Evolutionary conservation across 2,329 filamentous ascomycete genomes (phyloP), one percentile per base, ranked within the genome.

Genomic region (Aspergillus quadricinctus): DNA sequence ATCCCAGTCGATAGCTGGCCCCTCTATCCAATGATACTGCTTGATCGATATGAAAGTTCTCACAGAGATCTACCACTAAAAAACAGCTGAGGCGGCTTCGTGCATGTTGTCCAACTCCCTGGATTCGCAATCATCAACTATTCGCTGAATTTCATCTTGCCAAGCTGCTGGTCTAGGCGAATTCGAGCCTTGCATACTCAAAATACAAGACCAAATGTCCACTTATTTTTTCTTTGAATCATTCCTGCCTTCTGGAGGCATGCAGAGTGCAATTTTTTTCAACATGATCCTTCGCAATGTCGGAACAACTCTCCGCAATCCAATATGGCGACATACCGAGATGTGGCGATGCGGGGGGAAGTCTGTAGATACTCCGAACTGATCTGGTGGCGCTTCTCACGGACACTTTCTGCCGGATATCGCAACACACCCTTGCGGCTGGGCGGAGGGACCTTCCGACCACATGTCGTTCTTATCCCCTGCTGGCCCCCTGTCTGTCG

Each of bases 61-160:
- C 52, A 46, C 53, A 57, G 53, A 56, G 62, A 64, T 64, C 62
- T 57, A 56, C 62, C 58, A 64, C 61, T 64, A 64, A 54, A 41
- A 53, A 50, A 25, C 41, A 56, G 54, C 49, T 57, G 54, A 59
- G 57, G 57, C 61, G 62, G 61, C 62, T 59, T 54, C 49, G 52
- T 64, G 61, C 62, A 64, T 61, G 45, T 55, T 57, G 58, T 54
- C 61, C 62, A 56, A 48, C 57, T 48, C 43, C 57, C 57, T 57
- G 56, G 59, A 57, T 56, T 53, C 37, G 46, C 35, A 23, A 21
- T 6, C 40, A 23, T 28, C 28, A 25, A 35, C 23, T 40, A 46
- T 25, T 31, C 29, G 27, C 25, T 48, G 21, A 28, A 43, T 31
- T 29, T 4, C 29, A 35, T 35, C 28, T 37, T 43, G 40, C 40